Base-by-base conservation (phyloP, 371 early-diverging fungal genomes). In the Batkoa obscura region DNA sequence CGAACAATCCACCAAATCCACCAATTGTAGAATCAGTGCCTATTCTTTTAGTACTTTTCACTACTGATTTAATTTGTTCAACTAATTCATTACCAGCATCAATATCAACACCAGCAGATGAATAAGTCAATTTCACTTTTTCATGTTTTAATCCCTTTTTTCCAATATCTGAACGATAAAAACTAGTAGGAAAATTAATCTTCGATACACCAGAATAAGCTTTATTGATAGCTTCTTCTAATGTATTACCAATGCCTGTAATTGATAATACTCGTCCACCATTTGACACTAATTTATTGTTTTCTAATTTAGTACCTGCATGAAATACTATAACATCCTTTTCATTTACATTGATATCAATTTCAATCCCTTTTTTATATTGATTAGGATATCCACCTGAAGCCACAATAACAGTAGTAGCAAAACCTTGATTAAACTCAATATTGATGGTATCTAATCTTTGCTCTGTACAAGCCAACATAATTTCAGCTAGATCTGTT, bases 1-100 rank as follows among this genome's bases (percentile, higher is more conserved):
- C 98, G 67, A 97, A 95, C 23, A 92, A 68, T 48, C 95, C 98
- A 62, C 98, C 98, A 60, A 97, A 97, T 5, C 98, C 98, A 53
- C 98, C 98, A 62, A 97, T 86, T 43, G 90, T 95, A 5, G 93
- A 86, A 66, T 95, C 92, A 10, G 93, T 77, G 43, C 98, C 98
- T 3, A 81, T 58, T 49, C 98, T 85, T 38, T 76, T 71, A 51
- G 98, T 97, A 5, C 86, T 77, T 68, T 88, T 88, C 58, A 94
- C 91, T 12, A 86, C 68, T 34, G 93, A 79, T 74, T 95, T 94
- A 77, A 97, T 95, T 69, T 83, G 75, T 60, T 93, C 83, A 5
- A 97, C 95, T 17, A 97, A 71, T 31, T 78, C 66, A 76, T 97
- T 94, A 39, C 98, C 98, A 10, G 86, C 86, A 66, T 94, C 93